A percentile compares a stretch with the other conserved stretches of the same genome.
These are phyloP conservation scores for Phytophthora foliorum DNA, from an alignment of 352 stramenopile genomes.

Conservation along the genomic window DNA sequence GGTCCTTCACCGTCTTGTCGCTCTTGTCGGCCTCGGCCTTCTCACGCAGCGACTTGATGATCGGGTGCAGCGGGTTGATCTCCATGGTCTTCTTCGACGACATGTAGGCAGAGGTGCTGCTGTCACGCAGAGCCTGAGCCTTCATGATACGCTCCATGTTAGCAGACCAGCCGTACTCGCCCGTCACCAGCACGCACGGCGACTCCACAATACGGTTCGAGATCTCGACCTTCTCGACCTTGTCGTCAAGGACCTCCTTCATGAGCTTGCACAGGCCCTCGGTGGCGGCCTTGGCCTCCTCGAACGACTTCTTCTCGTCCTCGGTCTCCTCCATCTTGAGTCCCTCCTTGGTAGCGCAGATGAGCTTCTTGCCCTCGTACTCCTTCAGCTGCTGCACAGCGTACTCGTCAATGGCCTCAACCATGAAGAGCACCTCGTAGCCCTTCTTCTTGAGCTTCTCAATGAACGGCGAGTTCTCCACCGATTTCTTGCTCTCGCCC, in stretches of 20 bases:
- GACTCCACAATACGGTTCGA: slow-evolving; percentile 99
- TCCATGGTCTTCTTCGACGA: slow-evolving; percentile 99
- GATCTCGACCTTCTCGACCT: slow-evolving; percentile 99
- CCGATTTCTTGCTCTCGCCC: slow-evolving; percentile 98
- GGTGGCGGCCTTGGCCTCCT: slow-evolving; percentile 98
- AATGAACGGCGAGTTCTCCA: slow-evolving; percentile 99
- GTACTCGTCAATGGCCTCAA: slow-evolving; percentile 99
- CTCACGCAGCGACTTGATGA: slow-evolving; percentile 98
- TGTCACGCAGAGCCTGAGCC: slow-evolving; percentile 98
- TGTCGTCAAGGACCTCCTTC: slow-evolving; percentile 99
- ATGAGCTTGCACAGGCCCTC: slow-evolving; percentile 99
- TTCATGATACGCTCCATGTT: slow-evolving; percentile 99
- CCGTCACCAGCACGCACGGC: slow-evolving; percentile 98
- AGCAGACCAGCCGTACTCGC: slow-evolving; percentile 99
- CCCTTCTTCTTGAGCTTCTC: slow-evolving; percentile 99
- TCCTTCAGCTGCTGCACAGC: slow-evolving; percentile 99
- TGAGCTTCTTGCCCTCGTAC: slow-evolving; percentile 99
- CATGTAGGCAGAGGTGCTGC: slow-evolving; percentile 98
- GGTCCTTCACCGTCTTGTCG: slow-evolving; percentile 99
- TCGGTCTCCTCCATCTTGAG: slow-evolving; percentile 97
- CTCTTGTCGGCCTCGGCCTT: slow-evolving; percentile 99
- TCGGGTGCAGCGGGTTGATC: slow-evolving; percentile 99
- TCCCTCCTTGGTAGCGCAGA: slow-evolving; percentile 98
- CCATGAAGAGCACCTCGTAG: slow-evolving; percentile 99
- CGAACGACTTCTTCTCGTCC: slow-evolving; percentile 99